phyloP scores from a whole-genome alignment of 2,329 filamentous ascomycete species.

The Monosporascus sp. region DNA sequence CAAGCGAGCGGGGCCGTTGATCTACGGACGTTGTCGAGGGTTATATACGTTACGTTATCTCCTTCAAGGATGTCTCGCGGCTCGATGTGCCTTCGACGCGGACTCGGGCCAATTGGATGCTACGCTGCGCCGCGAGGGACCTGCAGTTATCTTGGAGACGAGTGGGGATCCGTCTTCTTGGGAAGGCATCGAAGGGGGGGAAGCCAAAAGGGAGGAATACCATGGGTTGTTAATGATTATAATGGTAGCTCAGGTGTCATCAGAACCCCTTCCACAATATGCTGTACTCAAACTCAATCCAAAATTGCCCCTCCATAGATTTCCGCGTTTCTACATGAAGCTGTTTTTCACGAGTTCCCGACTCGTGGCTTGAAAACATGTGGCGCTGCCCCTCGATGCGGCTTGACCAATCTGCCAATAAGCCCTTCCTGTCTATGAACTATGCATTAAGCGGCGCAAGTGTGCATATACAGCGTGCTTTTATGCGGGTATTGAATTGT shows the following conservation, averaged over 20 bases:
- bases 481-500: too few species aligned
- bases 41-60: not conserved
- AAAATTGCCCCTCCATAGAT: not conserved
- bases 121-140: not conserved
- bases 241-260: too few species aligned
- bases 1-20: not conserved
- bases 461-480: too few species aligned
- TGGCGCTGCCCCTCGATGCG: not conserved
- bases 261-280: too few species aligned
- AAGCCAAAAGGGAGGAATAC: not conserved
- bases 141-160: not conserved
- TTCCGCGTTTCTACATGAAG: not conserved
- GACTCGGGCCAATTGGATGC: not conserved
- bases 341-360: not conserved
- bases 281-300: not conserved
- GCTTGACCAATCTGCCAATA: not conserved
- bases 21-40: not conserved
- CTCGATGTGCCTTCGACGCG: not conserved
- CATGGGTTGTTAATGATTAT: not conserved
- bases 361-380: not conserved
- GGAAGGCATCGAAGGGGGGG: not conserved
- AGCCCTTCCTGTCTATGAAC: too few species aligned
- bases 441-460: too few species aligned
- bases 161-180: not conserved
- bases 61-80: not conserved